Evolutionary conservation across 441 rosid species (phyloP).

Genomic region (Jatropha multifida): DNA sequence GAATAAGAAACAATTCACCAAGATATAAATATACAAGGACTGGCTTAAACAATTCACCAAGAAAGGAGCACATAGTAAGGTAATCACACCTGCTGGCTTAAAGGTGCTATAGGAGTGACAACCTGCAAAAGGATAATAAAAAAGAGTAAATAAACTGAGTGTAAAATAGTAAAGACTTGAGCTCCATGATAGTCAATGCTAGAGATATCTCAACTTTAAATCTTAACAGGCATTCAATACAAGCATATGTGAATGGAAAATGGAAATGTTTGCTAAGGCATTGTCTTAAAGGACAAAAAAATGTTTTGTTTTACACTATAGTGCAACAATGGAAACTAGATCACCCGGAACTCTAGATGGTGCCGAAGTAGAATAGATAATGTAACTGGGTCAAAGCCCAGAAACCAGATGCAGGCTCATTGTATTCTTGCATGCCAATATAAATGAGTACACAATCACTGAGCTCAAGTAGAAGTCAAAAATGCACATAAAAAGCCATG

Average conservation of each 20-base stretch:
- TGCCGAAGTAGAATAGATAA: background rate
- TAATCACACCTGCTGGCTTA: slow-evolving; percentile 88
- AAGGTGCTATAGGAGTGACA: slow-evolving; percentile 96
- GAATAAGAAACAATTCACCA: background rate
- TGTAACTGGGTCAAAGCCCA: background rate
- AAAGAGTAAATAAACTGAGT: background rate
- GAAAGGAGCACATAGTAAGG: background rate
- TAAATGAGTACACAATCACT: background rate
- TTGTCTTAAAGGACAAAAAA: background rate
- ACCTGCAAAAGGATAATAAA: slow-evolving; percentile 48
- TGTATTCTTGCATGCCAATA: background rate
- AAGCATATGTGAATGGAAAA: background rate
- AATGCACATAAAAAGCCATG: background rate
- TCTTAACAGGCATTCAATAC: background rate
- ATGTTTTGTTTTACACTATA: background rate
- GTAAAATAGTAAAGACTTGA: background rate
- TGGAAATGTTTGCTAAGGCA: background rate
- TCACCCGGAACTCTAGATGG: background rate
- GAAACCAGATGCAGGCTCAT: background rate
- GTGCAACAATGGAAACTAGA: background rate
- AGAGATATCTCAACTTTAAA: background rate
- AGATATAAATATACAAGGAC: background rate
- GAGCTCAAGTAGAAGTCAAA: background rate
- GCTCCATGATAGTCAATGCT: background rate
- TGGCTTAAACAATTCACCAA: background rate